Evolutionary conservation across 2,329 filamentous ascomycete genomes (phyloP).

Genomic region (Fusarium virguliforme): DNA sequence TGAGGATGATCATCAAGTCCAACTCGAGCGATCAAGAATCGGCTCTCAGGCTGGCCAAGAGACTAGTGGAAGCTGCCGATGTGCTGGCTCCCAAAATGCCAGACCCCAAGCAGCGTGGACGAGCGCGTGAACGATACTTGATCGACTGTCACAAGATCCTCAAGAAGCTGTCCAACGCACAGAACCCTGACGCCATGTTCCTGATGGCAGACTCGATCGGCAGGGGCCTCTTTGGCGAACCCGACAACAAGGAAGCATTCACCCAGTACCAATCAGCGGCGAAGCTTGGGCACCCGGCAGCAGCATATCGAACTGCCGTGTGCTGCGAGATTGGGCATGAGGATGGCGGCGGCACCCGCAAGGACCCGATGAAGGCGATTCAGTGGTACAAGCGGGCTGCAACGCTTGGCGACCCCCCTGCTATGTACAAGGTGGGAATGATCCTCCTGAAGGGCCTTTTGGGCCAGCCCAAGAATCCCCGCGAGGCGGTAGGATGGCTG

Average conservation of each 20-base stretch:
- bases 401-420: constrained; percentile 88
- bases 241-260: constrained; percentile 94
- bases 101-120: constrained; percentile 80
- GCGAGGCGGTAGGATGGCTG: constrained; percentile 92
- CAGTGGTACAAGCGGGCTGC: constrained; percentile 98
- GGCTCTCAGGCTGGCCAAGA: constrained; percentile 83
- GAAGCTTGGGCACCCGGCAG: constrained; percentile 87
- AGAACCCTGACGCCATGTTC: constrained; percentile 92
- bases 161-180: constrained; percentile 84
- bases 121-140: constrained; percentile 86
- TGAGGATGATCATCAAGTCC: constrained; percentile 78
- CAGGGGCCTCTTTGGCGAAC: constrained; percentile 83
- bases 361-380: constrained; percentile 92
- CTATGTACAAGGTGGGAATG: constrained; percentile 99
- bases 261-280: constrained; percentile 93
- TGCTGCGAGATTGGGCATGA: constrained; percentile 98
- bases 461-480: constrained; percentile 86
- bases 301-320: constrained; percentile 94
- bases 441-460: constrained; percentile 93
- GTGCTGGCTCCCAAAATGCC: constrained; percentile 76
- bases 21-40: constrained; percentile 81
- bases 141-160: constrained; percentile 90
- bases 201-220: constrained; percentile 92
- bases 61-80: constrained; percentile 86
- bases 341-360: constrained; percentile 92